phyloP scores from a whole-genome alignment of 2,329 filamentous ascomycete genomes.

The Trichoderma brevicompactum region DNA sequence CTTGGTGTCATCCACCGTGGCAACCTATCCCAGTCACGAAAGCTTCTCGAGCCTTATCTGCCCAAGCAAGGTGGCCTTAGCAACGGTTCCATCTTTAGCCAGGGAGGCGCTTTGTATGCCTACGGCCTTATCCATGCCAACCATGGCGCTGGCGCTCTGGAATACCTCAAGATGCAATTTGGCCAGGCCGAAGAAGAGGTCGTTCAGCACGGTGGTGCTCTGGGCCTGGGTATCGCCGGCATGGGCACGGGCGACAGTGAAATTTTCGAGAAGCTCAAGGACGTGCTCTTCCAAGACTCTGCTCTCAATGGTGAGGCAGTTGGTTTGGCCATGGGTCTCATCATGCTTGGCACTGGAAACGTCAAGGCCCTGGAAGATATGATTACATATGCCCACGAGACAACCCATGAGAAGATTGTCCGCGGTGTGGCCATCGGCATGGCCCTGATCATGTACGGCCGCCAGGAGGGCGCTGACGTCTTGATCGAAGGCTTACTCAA shows the following conservation, averaged over 20 bases:
- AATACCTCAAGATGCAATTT: constrained; percentile 78
- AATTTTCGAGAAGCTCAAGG: constrained; percentile 89
- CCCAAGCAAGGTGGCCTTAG: constrained; percentile 76
- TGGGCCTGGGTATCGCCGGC: constrained; percentile 93
- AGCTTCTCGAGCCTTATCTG: constrained; percentile 92
- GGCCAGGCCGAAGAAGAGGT: constrained; percentile 82
- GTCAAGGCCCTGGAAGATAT: constrained; percentile 92
- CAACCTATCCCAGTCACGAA: constrained; percentile 90
- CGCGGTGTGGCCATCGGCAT: constrained; percentile 94
- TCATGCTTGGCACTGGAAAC: constrained; percentile 98
- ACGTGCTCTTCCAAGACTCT: constrained; percentile 88
- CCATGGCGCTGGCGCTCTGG: constrained; percentile 87
- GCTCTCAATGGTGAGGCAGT: constrained; percentile 97
- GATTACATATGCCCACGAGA: constrained; percentile 97
- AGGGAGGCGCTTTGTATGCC: constrained; percentile 93
- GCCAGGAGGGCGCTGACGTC: constrained; percentile 92
- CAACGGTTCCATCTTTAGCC: constrained; percentile 88
- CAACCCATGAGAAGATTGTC: constrained; percentile 98
- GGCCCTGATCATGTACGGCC: constrained; percentile 97
- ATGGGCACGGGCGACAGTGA: constrained; percentile 94
- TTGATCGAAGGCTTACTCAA: constrained; percentile 91
- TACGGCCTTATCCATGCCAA: constrained; percentile 97
- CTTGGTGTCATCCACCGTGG: constrained; percentile 95
- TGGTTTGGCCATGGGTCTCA: constrained; percentile 92
- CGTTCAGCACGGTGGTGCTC: constrained; percentile 92